These are phyloP conservation scores for Tricholoma saponaceum DNA, from an alignment of 768 basidiomycete species.

Conservation along the genomic window DNA sequence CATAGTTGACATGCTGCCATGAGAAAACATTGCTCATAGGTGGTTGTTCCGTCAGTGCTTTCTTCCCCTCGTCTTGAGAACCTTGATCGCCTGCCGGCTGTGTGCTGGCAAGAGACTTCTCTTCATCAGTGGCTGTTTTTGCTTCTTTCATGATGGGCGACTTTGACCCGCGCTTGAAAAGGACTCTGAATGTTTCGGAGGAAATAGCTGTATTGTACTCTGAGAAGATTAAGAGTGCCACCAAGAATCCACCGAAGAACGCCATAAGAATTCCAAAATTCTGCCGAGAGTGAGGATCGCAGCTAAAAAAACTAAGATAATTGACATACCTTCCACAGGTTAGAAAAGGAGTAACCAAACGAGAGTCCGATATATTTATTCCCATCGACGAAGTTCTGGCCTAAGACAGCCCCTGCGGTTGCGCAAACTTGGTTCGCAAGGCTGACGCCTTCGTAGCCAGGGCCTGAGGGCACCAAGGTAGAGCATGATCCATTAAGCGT, in stretches of 20 bases:
- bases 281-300: conserved; percentile 21
- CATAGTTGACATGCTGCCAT: conserved; percentile 1
- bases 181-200: conserved; percentile 36
- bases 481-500: conserved; percentile 60
- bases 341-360: conserved; percentile 41
- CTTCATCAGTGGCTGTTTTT: conserved; percentile 31
- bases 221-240: conserved; percentile 53
- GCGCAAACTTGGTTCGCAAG: conserved; percentile 74
- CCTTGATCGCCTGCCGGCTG: conserved; percentile 12
- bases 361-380: conserved; percentile 43
- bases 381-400: conserved; percentile 59
- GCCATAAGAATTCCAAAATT: conserved; percentile 68
- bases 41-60: conserved; percentile 32
- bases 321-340: conserved; percentile 40
- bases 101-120: conserved; percentile 19
- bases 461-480: conserved; percentile 54
- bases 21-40: conserved; percentile 2
- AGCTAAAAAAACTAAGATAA: neutral
- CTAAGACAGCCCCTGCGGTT: conserved; percentile 59
- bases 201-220: conserved; percentile 44
- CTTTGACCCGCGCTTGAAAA: conserved; percentile 63
- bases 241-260: conserved; percentile 60
- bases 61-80: conserved; percentile 19
- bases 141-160: conserved; percentile 23
- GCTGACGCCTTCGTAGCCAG: conserved; percentile 53